phyloP scores from a whole-genome alignment of 768 basidiomycete genomes.

The Kwoniella shandongensis region DNA sequence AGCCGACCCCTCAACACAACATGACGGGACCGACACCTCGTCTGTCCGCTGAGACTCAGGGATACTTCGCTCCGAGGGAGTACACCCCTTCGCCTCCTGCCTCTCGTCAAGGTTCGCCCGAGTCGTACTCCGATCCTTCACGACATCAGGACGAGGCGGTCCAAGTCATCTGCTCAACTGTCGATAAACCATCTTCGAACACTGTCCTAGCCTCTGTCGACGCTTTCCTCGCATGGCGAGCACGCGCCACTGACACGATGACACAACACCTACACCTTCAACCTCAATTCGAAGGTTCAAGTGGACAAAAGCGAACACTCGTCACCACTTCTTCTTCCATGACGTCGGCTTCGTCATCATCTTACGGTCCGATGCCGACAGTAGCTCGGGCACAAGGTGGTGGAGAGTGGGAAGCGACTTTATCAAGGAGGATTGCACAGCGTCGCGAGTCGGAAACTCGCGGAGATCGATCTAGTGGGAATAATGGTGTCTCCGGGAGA shows the following conservation, averaged over 20 bases:
- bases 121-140: too few relatives aligned
- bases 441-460: constrained; percentile 24
- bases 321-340: constrained; percentile 15
- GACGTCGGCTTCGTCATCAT: constrained; percentile 16
- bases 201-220: constrained; percentile 2
- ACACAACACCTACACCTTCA: not conserved
- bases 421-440: constrained; percentile 38
- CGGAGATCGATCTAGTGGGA: not conserved
- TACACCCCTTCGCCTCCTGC: constrained; percentile 8
- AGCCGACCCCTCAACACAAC: not conserved
- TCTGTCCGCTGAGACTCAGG: constrained; percentile 4
- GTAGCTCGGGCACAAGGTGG: constrained; percentile 38
- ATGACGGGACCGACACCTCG: constrained; percentile 20
- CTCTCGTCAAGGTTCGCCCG: constrained; percentile 1
- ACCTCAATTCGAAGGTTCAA: not conserved
- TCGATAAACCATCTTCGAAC: too few relatives aligned
- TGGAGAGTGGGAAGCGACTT: constrained; percentile 48
- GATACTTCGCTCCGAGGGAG: constrained; percentile 14
- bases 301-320: not conserved
- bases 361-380: constrained; percentile 32
- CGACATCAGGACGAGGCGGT: too few relatives aligned
- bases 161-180: too few relatives aligned
- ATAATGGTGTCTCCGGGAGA: not conserved
- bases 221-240: constrained; percentile 14
- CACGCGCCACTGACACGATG: not conserved